Percentiles rank a stretch among this genome's conserved stretches.
Conservation (phyloP, 179 eudicot species). For the Amaranthus tricolor region DNA sequence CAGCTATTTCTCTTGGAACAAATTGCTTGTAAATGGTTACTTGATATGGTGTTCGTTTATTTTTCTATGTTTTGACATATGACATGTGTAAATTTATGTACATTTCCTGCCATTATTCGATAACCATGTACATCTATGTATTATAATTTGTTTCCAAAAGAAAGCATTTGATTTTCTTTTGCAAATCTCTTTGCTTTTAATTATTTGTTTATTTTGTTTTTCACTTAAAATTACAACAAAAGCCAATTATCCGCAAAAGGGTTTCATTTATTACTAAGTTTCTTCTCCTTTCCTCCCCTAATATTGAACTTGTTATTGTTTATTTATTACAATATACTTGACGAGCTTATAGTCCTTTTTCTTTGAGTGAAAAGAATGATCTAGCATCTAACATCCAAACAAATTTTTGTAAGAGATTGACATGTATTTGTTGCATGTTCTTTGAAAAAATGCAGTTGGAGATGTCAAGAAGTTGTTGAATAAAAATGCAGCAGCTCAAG, state of each 20-base stretch:
- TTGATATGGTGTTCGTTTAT: background rate
- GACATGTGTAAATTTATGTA: background rate
- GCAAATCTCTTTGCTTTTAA: background rate
- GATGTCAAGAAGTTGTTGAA: slow-evolving; percentile 61
- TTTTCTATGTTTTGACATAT: background rate
- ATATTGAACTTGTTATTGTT: background rate
- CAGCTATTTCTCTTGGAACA: slow-evolving; percentile 13
- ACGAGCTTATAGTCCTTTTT: background rate
- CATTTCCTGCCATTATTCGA: background rate
- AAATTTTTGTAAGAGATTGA: background rate
- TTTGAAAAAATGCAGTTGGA: slow-evolving; percentile 45
- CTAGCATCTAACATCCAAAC: background rate
- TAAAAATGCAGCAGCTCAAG: slow-evolving; percentile 50
- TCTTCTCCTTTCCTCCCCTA: background rate
- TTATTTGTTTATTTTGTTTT: background rate
- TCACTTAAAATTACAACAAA: too few species aligned
- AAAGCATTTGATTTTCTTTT: background rate
- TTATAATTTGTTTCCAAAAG: too few species aligned
- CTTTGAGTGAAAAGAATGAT: background rate
- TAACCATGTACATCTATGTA: background rate
- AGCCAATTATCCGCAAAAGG: too few species aligned
- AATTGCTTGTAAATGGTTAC: background rate
- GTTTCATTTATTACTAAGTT: background rate
- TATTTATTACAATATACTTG: background rate
- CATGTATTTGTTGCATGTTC: background rate